Conservation (phyloP, 2,329 filamentous ascomycete genomes). For the Colletotrichum agaves region DNA sequence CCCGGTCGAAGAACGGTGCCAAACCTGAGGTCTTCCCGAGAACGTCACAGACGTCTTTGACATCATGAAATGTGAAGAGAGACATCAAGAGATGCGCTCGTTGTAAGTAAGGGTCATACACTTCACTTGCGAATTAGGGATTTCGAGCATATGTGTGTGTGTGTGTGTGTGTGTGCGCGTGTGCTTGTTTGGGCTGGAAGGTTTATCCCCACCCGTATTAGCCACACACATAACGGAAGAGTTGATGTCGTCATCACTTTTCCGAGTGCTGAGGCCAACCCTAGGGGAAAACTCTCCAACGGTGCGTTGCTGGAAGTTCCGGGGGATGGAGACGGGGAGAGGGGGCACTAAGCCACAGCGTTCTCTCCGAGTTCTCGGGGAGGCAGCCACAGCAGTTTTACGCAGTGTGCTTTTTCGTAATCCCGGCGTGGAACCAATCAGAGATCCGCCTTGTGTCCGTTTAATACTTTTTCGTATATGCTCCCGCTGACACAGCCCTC, state of each 20-base stretch:
- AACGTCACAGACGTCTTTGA: constrained; percentile 4
- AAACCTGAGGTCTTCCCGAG: background rate
- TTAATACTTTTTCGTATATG: too few species aligned
- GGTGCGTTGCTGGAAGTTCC: too few species aligned
- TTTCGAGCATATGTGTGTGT: too few species aligned
- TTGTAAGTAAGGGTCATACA: constrained; percentile 6
- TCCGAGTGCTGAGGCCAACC: too few species aligned
- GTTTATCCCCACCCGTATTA: background rate
- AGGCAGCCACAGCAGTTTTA: too few species aligned
- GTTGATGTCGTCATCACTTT: constrained; percentile 9
- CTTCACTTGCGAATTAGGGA: background rate
- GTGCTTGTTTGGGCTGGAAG: constrained; percentile 6
- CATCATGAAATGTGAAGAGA: background rate
- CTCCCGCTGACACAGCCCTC: too few species aligned
- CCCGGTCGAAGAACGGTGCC: background rate
- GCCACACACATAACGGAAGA: background rate
- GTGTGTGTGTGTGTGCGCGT: background rate
- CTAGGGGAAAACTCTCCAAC: background rate
- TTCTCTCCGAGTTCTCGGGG: too few species aligned
- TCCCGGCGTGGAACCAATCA: too few species aligned
- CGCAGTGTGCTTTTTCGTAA: too few species aligned
- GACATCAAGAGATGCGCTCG: background rate
- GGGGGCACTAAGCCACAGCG: background rate
- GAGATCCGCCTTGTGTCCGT: too few species aligned
- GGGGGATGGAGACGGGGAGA: too few species aligned